phyloP scores from a whole-genome alignment of 75 land plant genomes.

The Adiantum capillusveneris region DNA sequence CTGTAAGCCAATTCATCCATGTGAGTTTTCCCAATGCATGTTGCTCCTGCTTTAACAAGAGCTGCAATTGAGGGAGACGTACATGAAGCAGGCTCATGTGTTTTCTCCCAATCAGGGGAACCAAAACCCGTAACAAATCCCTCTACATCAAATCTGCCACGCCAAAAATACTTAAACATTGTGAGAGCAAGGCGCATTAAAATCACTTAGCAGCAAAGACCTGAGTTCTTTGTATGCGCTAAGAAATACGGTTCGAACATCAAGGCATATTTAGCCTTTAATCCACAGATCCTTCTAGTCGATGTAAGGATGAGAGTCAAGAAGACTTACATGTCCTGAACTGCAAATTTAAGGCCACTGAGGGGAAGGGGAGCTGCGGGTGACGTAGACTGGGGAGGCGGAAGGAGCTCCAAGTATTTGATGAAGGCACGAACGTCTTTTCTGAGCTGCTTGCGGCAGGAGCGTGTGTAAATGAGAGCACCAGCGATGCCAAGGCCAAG shows the following conservation, averaged over 20 bases:
- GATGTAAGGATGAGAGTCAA: no score
- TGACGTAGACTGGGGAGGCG: constrained; percentile 80
- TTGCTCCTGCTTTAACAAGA: constrained; percentile 69
- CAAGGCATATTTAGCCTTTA: no score
- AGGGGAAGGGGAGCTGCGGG: constrained; percentile 71
- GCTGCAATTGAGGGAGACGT: constrained; percentile 58
- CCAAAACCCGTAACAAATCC: constrained; percentile 83
- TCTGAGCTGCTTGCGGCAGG: constrained; percentile 8
- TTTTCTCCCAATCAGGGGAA: constrained; percentile 67
- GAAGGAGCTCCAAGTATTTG: constrained; percentile 61
- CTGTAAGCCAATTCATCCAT: constrained; percentile 74
- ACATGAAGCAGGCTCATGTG: constrained; percentile 59
- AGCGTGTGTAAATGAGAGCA: constrained; percentile 34
- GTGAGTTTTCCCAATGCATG: constrained; percentile 81
- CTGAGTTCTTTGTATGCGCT: constrained; percentile 1
- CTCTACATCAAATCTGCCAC: constrained; percentile 86
- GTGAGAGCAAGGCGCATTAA: no score
- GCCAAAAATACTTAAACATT: neutral
- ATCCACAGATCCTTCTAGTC: no score
- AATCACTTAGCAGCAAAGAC: neutral
- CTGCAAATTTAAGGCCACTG: constrained; percentile 63
- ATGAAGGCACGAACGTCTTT: constrained; percentile 73
- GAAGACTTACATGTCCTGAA: constrained; percentile 57
- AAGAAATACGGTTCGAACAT: no score
- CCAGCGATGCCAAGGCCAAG: constrained; percentile 74